phyloP scores from a whole-genome alignment of 192 early-diverging fungal genomes.

The Irineochytrium annulatum region DNA sequence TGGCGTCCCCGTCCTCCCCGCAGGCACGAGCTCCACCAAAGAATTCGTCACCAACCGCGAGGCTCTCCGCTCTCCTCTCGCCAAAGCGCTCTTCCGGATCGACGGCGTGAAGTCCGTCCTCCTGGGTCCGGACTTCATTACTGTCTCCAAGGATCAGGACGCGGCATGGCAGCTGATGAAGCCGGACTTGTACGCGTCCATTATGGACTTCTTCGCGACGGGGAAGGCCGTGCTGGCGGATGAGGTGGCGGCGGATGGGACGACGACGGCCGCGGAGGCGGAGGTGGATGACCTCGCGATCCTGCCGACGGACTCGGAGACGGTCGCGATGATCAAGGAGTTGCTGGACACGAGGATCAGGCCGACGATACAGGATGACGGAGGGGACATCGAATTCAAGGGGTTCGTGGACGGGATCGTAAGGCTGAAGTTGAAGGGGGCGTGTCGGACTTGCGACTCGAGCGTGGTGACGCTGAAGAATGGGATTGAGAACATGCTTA shows the following conservation, averaged over 20 bases:
- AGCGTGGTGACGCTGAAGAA: slow-evolving; percentile 92
- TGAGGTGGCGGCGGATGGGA: not conserved
- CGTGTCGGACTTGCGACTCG: slow-evolving; percentile 91
- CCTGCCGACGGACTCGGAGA: slow-evolving; percentile 78
- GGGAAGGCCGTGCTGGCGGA: slow-evolving; percentile 71
- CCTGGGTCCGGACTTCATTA: slow-evolving; percentile 92
- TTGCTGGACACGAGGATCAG: slow-evolving; percentile 91
- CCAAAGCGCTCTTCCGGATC: slow-evolving; percentile 84
- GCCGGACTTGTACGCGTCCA: slow-evolving; percentile 91
- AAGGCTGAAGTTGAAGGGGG: slow-evolving; percentile 85
- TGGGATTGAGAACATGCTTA: slow-evolving; percentile 98
- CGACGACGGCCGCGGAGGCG: slow-evolving; percentile 9
- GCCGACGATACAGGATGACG: slow-evolving; percentile 97
- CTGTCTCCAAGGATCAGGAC: slow-evolving; percentile 84
- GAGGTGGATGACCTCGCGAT: slow-evolving; percentile 62
- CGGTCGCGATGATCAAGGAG: slow-evolving; percentile 98
- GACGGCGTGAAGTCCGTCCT: slow-evolving; percentile 89
- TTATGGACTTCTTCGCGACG: slow-evolving; percentile 84
- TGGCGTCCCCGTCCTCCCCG: slow-evolving; percentile 72
- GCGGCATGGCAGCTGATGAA: slow-evolving; percentile 97
- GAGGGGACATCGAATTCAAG: slow-evolving; percentile 95
- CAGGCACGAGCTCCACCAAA: slow-evolving; percentile 43
- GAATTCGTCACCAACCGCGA: slow-evolving; percentile 82
- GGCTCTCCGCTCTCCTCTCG: slow-evolving; percentile 73
- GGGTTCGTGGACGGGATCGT: slow-evolving; percentile 85